These are phyloP conservation scores for Cladophialophora exuberans DNA, from an alignment of 2,329 filamentous ascomycete genomes.

Conservation along the genomic window DNA sequence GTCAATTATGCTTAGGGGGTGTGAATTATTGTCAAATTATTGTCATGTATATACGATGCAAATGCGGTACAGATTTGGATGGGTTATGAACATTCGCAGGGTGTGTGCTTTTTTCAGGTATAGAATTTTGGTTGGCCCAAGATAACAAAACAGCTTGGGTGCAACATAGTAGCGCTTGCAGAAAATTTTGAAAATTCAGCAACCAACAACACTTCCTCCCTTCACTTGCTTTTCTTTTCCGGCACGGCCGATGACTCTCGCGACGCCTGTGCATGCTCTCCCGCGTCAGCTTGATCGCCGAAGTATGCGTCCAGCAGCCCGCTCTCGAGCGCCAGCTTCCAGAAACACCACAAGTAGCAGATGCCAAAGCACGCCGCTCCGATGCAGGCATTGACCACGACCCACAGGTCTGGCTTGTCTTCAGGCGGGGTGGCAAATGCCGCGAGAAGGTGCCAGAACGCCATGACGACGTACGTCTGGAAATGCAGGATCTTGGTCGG, in stretches of 20 bases:
- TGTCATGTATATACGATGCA: neutral
- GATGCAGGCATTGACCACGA: conserved; percentile 84
- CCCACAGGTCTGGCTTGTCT: conserved; percentile 90
- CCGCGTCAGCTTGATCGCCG: neutral
- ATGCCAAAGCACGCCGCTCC: conserved; percentile 83
- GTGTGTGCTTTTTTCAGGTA: neutral
- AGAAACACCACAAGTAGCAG: conserved; percentile 90
- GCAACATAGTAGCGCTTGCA: no score
- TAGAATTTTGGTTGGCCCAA: no score
- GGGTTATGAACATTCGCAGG: no score
- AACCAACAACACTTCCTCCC: no score
- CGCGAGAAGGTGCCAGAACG: conserved; percentile 78
- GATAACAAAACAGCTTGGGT: no score
- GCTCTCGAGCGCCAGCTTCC: conserved; percentile 54
- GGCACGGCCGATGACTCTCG: conserved; percentile 8
- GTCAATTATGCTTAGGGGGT: conserved; percentile 52
- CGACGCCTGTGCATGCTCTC: neutral
- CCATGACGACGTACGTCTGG: conserved; percentile 76
- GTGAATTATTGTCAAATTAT: neutral
- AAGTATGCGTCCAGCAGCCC: conserved; percentile 31
- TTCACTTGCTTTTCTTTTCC: conserved; percentile 19
- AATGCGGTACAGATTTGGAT: neutral
- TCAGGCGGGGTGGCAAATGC: conserved; percentile 68
- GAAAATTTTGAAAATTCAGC: no score
- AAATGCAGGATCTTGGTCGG: conserved; percentile 71